Evolutionary conservation across 1,284 basidiomycete species (phyloP).

Genomic region (Fomitopsis palustris): DNA sequence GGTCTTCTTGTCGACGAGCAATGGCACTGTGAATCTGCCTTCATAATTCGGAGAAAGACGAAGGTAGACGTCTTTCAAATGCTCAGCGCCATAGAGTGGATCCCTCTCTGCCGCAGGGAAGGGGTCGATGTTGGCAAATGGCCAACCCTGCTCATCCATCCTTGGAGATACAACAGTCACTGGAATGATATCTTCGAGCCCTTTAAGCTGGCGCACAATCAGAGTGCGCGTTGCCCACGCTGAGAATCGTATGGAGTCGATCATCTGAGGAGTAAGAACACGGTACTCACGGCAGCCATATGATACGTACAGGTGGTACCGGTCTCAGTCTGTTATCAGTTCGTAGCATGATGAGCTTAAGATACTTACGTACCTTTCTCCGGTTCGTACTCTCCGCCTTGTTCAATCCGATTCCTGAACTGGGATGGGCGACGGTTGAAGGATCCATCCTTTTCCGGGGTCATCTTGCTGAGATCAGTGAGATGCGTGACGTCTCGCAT

Average conservation of each 20-base stretch:
- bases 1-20: conserved; percentile 92
- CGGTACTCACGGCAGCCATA: background rate
- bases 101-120: conserved; percentile 78
- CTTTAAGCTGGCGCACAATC: conserved; percentile 89
- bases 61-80: conserved; percentile 86
- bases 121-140: conserved; percentile 70
- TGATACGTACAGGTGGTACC: conserved; percentile 1
- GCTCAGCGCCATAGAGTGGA: conserved; percentile 62
- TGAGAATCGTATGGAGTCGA: conserved; percentile 21
- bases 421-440: conserved; percentile 74
- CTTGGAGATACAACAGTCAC: conserved; percentile 48
- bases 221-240: conserved; percentile 93
- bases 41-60: conserved; percentile 69
- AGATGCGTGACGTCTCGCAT: conserved; percentile 11
- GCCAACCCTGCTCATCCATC: conserved; percentile 86
- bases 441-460: conserved; percentile 56
- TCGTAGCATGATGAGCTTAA: background rate
- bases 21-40: conserved; percentile 85
- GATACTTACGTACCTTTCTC: conserved; percentile 55
- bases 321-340: background rate
- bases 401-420: conserved; percentile 73
- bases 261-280: background rate
- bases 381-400: conserved; percentile 71
- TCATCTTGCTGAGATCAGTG: conserved; percentile 62
- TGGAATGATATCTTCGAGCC: conserved; percentile 60